Percentiles rank a stretch among this genome's conserved stretches.
phyloP scores from a whole-genome alignment of 2,329 filamentous ascomycete species.

The Hypoxylon sp. region DNA sequence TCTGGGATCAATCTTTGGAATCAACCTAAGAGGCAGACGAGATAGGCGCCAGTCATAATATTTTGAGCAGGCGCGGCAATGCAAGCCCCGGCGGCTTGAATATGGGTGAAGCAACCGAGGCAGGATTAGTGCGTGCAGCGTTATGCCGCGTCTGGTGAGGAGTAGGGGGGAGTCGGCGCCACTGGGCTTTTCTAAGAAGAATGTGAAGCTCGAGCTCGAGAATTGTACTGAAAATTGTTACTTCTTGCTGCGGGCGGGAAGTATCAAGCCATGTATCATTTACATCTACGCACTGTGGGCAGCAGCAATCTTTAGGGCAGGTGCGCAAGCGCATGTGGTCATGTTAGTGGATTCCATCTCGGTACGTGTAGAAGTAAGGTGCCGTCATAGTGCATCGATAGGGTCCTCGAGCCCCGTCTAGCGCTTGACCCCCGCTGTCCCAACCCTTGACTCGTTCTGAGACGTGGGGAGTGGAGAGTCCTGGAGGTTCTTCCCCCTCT shows the following conservation, averaged over 20 bases:
- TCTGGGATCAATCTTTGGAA: background rate
- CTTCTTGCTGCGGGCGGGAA: background rate
- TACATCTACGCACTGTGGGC: background rate
- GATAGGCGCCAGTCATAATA: conserved; percentile 28
- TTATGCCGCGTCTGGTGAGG: background rate
- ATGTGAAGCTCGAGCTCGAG: background rate
- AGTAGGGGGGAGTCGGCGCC: background rate
- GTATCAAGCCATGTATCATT: background rate
- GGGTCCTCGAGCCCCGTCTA: background rate
- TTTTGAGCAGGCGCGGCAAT: background rate
- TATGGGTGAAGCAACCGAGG: background rate
- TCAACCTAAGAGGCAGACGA: conserved; percentile 16
- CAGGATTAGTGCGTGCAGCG: background rate
- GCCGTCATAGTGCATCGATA: conserved; percentile 41
- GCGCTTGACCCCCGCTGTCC: conserved; percentile 18
- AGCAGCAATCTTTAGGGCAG: background rate
- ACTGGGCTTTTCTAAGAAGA: background rate
- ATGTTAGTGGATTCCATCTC: conserved; percentile 17
- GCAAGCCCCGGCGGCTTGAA: background rate
- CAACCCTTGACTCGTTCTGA: conserved; percentile 17
- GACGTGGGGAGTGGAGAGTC: conserved; percentile 1
- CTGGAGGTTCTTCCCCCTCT: background rate
- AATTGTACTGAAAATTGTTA: background rate
- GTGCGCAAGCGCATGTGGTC: conserved; percentile 14
- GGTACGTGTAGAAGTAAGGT: conserved; percentile 17